Base-by-base conservation (phyloP, 148 eudicot species). In the Camellia granthamiana region DNA sequence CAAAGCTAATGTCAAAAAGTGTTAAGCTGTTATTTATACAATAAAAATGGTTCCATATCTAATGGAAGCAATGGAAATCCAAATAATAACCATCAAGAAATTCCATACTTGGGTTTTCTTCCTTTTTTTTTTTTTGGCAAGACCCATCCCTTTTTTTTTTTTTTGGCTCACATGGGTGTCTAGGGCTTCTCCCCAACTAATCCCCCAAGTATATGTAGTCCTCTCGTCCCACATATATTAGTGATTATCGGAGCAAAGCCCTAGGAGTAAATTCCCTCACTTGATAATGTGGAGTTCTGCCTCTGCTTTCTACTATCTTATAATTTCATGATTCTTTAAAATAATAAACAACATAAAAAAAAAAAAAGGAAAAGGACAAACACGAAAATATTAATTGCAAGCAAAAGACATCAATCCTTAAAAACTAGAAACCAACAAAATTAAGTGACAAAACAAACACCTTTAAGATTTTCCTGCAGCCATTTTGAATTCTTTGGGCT, bases 381-480 rank as follows among this genome's bases (percentile, higher is more conserved):
- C n/a, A 56, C 41, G 77, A 52, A 59, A 75, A 72, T 23, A 72
- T 7, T 5, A 41, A 59, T 11, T 60, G 67, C 10, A 13, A 42
- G 55, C 5, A 72, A 38, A 63, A 43, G 3, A 7, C 3, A 21
- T 52, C 18, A 74, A 23, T 42, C 41, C 52, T 16, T 69, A 42
- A 47, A 23, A 60, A 64, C 72, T 1, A 30, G 1, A 30, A 30
- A 30, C 38, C 38, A 30, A 30, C 38, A 30, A 30, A 30, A 30
- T 30, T 30, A 30, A 30, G 38, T 30, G 38, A 30, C 38, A 46
- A 67, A 73, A 76, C 4, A 42, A 38, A 54, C 38, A 91, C 92
- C 92, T 81, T 81, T 89, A 47, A 91, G 94, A 82, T 89, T 91
- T 9, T 91, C 90, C 83, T 88, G 90, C 66, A 91, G 92, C 92